phyloP scores from a whole-genome alignment of 163 green algal genomes.

The Chlorella variabilis region DNA sequence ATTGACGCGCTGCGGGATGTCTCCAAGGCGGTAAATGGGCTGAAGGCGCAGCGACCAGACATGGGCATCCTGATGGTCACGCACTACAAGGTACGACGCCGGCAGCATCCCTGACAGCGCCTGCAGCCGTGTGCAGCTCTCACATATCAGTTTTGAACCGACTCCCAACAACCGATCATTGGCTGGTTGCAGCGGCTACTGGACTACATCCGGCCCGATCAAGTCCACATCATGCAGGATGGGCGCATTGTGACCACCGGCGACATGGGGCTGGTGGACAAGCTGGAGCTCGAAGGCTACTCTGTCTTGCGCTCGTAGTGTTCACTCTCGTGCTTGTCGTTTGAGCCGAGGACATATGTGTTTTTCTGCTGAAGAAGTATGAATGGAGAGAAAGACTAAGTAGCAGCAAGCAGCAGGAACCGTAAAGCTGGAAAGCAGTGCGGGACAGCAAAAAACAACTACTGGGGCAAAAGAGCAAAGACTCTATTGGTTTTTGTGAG shows the following conservation, averaged over 20 bases:
- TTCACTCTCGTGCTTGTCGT: no score
- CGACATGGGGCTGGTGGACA: constrained; percentile 81
- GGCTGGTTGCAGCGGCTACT: constrained; percentile 79
- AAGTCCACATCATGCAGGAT: constrained; percentile 95
- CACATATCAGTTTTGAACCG: no score
- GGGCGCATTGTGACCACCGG: constrained; percentile 89
- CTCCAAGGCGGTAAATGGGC: constrained; percentile 87
- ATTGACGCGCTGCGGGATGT: constrained; percentile 98
- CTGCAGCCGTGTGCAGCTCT: not conserved
- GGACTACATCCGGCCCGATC: constrained; percentile 93
- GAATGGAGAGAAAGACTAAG: no score
- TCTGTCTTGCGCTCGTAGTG: constrained; percentile 14
- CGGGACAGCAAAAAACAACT: no score
- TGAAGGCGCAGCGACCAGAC: constrained; percentile 69
- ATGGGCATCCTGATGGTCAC: constrained; percentile 97
- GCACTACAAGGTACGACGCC: constrained; percentile 89
- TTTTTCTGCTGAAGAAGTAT: no score
- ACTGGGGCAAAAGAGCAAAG: no score
- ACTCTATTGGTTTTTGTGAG: no score
- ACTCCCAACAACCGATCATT: not conserved
- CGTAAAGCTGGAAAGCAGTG: no score
- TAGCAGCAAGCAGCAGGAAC: no score
- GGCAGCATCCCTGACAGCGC: not conserved
- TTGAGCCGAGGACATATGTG: no score
- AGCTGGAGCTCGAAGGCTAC: constrained; percentile 87